Percentiles rank a stretch among this genome's conserved stretches.
These are phyloP conservation scores for Acer negundo DNA, from an alignment of 345 rosid genomes.

Conservation along the genomic window DNA sequence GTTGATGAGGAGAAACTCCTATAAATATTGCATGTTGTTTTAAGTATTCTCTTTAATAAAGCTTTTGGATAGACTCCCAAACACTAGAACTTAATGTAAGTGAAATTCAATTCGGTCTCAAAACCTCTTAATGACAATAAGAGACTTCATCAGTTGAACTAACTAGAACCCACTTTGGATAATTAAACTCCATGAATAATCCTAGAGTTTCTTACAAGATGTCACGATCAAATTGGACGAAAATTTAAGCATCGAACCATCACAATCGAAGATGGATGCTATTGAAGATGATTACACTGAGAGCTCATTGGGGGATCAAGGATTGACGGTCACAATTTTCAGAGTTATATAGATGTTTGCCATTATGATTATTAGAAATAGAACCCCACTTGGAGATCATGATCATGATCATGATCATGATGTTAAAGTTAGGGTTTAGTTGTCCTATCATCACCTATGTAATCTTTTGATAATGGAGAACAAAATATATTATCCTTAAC, in stretches of 20 bases:
- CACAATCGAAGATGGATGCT: background rate
- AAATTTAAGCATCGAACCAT: background rate
- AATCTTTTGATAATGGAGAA: slow-evolving; percentile 7
- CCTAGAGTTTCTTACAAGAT: background rate
- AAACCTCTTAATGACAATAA: too few species aligned
- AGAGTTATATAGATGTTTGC: background rate
- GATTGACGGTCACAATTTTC: background rate
- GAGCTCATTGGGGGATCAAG: background rate
- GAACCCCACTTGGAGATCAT: background rate
- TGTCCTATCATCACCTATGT: background rate
- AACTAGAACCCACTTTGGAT: background rate
- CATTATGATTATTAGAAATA: background rate
- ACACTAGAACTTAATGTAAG: background rate
- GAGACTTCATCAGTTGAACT: too few species aligned
- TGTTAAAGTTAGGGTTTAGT: background rate
- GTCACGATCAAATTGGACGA: background rate
- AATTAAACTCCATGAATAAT: background rate
- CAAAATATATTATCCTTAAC: slow-evolving; percentile 1
- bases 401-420: background rate
- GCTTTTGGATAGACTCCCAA: background rate
- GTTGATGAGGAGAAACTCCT: background rate
- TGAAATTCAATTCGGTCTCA: background rate
- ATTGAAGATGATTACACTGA: background rate
- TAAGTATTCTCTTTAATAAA: too few species aligned
- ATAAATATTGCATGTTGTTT: too few species aligned